These are phyloP conservation scores for Rhodotorula toruloides DNA, from an alignment of 768 basidiomycete species.

Conservation along the genomic window DNA sequence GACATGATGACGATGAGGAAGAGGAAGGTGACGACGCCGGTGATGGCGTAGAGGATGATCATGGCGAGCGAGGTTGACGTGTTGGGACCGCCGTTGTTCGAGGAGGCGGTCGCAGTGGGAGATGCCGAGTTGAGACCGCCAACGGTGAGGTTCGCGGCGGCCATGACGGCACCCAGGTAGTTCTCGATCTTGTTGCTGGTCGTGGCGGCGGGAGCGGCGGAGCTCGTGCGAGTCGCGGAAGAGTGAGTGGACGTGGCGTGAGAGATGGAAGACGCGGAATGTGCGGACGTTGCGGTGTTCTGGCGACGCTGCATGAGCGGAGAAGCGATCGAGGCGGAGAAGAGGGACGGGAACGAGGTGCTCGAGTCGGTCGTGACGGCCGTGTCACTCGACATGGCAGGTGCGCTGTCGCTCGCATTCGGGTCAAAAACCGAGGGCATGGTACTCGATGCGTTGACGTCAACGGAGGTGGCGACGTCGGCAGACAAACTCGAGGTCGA, in stretches of 20 bases:
- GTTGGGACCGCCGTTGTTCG: constrained; percentile 41
- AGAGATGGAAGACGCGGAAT: neutral
- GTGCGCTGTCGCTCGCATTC: neutral
- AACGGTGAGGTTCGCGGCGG: constrained; percentile 52
- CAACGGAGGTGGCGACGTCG: neutral
- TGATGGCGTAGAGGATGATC: constrained; percentile 65
- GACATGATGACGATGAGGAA: constrained; percentile 80
- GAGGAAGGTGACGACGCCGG: constrained; percentile 76
- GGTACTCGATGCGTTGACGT: neutral
- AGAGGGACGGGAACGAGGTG: constrained; percentile 6
- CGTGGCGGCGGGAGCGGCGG: constrained; percentile 23
- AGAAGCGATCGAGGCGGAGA: neutral
- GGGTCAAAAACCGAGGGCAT: constrained; percentile 2
- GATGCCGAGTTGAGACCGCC: constrained; percentile 37
- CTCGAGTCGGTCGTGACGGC: too few species aligned
- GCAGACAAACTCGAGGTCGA: neutral
- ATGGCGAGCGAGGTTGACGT: constrained; percentile 57
- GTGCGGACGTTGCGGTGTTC: neutral
- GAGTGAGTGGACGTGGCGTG: neutral
- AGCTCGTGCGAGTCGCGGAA: constrained; percentile 30
- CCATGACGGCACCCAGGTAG: constrained; percentile 57
- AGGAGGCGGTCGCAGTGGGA: constrained; percentile 56
- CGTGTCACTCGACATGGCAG: neutral
- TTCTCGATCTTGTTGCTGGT: constrained; percentile 14
- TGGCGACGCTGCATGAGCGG: neutral